A percentile compares a stretch with the other conserved stretches of the same genome.
Conservation (phyloP, 2,329 filamentous ascomycete genomes). For the Colletotrichum lupini region DNA sequence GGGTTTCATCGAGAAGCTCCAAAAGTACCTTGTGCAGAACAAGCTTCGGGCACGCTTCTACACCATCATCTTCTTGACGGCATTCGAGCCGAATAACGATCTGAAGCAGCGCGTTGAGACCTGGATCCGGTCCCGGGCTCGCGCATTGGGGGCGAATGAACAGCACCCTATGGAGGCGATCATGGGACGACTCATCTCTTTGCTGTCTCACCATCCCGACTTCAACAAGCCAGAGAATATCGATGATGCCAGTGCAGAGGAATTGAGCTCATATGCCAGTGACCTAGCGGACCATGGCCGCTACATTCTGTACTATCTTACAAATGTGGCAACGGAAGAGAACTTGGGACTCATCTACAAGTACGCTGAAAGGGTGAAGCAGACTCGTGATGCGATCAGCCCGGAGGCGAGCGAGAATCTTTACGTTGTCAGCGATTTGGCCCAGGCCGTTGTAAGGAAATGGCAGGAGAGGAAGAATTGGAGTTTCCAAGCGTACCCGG, state of each 20-base stretch:
- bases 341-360: conserved; percentile 92
- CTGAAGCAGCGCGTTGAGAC: conserved; percentile 82
- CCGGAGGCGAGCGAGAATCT: conserved; percentile 77
- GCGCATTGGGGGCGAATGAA: conserved; percentile 69
- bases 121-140: conserved; percentile 87
- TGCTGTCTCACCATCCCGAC: conserved; percentile 94
- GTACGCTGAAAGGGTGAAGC: conserved; percentile 92
- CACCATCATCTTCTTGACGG: conserved; percentile 87
- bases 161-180: conserved; percentile 80
- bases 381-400: conserved; percentile 82
- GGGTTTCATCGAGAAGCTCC: conserved; percentile 84
- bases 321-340: conserved; percentile 82
- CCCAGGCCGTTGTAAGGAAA: conserved; percentile 82
- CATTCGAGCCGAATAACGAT: conserved; percentile 84
- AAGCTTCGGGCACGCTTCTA: conserved; percentile 83
- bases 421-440: conserved; percentile 88
- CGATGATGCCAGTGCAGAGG: conserved; percentile 38
- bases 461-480: conserved; percentile 90
- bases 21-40: conserved; percentile 86
- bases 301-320: conserved; percentile 92
- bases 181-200: conserved; percentile 84
- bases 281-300: conserved; percentile 84
- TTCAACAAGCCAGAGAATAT: conserved; percentile 63
- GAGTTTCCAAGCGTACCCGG: conserved; percentile 85
- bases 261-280: conserved; percentile 54